These are phyloP conservation scores for Cenchrus purpureus DNA, from an alignment of 176 grass and related monocot species.

Conservation along the genomic window DNA sequence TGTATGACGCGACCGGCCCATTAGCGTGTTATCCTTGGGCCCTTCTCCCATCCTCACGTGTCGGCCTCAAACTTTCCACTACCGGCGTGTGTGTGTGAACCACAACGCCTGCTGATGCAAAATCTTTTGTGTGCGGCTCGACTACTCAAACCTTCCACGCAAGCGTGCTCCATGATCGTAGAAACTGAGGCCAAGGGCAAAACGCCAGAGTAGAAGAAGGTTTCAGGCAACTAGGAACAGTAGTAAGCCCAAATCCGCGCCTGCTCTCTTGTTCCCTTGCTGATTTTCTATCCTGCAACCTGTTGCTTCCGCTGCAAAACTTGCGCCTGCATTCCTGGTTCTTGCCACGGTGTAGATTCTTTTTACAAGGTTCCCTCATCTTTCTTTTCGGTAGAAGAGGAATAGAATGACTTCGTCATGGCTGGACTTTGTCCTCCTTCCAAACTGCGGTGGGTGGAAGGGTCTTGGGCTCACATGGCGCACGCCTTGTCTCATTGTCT, in stretches of 20 bases:
- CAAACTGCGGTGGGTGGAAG: background rate
- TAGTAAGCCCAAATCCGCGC: background rate
- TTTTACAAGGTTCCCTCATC: background rate
- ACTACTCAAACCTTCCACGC: background rate
- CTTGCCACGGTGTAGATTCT: background rate
- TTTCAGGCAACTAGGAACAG: background rate
- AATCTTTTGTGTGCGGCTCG: background rate
- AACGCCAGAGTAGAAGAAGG: background rate
- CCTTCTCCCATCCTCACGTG: background rate
- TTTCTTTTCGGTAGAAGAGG: background rate
- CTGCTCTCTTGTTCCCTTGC: conserved; percentile 9
- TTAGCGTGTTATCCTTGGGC: background rate
- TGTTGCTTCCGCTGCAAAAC: conserved; percentile 1
- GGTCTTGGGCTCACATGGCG: background rate
- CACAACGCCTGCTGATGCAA: background rate
- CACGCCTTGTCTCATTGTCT: background rate
- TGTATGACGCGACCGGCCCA: too few relatives aligned
- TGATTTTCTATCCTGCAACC: background rate
- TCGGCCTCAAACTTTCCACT: background rate
- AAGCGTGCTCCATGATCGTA: background rate
- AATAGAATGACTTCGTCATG: background rate
- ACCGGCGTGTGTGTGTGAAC: background rate
- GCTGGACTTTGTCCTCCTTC: conserved; percentile 1
- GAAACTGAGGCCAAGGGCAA: background rate
- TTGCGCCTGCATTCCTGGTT: background rate